These are phyloP conservation scores for Smallanthus sonchifolius DNA, from an alignment of 129 eudicot species.

Conservation along the genomic window DNA sequence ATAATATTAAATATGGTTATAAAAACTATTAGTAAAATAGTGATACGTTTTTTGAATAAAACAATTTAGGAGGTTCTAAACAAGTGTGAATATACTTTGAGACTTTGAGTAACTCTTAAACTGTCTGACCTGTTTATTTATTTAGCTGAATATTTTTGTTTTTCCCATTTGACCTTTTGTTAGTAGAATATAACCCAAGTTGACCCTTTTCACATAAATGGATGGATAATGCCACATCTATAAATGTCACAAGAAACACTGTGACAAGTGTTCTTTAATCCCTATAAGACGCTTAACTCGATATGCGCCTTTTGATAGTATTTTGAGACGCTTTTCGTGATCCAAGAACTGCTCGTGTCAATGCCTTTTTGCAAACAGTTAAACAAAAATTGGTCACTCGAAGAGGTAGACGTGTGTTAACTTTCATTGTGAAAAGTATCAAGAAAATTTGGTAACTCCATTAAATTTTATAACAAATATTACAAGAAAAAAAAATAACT, in stretches of 20 bases:
- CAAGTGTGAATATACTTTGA: no score
- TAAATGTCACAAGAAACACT: background rate
- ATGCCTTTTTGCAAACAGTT: background rate
- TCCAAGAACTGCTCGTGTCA: background rate
- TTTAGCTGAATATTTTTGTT: background rate
- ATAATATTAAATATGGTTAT: background rate
- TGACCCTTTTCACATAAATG: background rate
- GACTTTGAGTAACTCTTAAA: background rate
- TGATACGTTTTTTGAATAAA: background rate
- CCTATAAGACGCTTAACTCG: background rate
- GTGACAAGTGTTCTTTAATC: background rate
- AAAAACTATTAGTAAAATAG: background rate
- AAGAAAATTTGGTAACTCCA: background rate
- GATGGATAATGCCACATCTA: background rate
- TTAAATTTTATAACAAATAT: background rate
- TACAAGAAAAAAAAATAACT: background rate
- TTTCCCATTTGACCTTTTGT: background rate
- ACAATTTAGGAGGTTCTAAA: background rate
- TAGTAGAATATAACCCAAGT: background rate
- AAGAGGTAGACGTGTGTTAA: background rate
- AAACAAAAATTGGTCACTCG: background rate
- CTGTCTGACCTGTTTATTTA: background rate
- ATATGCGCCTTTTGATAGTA: background rate
- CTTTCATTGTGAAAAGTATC: background rate
- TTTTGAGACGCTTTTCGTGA: background rate